Percentiles rank a stretch among this genome's conserved stretches.
Evolutionary conservation across 129 eudicot species (phyloP).

Genomic region (Gnaphalium uliginosum): DNA sequence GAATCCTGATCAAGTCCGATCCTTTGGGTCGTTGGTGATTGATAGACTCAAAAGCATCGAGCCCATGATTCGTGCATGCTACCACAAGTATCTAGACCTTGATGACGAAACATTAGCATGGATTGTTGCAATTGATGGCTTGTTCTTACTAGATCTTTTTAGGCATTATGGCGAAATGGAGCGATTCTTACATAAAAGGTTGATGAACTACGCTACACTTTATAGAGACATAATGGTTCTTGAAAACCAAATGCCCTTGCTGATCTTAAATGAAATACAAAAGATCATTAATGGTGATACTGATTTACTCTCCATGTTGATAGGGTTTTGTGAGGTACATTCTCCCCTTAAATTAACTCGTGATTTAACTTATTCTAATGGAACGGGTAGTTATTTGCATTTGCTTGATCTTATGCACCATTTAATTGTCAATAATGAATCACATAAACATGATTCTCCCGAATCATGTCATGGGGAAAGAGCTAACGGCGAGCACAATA

Average conservation of each 20-base stretch:
- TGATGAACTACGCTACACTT: constrained; percentile 16
- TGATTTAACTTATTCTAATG: background rate
- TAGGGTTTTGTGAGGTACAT: constrained; percentile 35
- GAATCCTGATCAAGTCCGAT: constrained; percentile 1
- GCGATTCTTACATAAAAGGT: constrained; percentile 16
- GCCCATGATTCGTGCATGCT: constrained; percentile 38
- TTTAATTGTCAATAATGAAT: constrained; percentile 28
- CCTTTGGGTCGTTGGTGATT: constrained; percentile 25
- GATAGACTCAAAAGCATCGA: constrained; percentile 26
- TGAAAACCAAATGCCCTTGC: constrained; percentile 48
- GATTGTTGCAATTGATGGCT: constrained; percentile 43
- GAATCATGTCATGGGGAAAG: background rate
- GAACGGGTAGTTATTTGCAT: constrained; percentile 21
- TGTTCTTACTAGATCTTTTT: constrained; percentile 39
- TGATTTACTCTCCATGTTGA: constrained; percentile 26
- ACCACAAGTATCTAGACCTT: constrained; percentile 44
- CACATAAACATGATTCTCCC: background rate
- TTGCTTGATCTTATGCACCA: constrained; percentile 42
- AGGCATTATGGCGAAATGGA: constrained; percentile 13
- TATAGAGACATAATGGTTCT: constrained; percentile 46
- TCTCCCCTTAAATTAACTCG: constrained; percentile 39
- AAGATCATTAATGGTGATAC: constrained; percentile 17
- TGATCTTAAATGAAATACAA: constrained; percentile 34
- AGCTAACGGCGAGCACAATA: background rate
- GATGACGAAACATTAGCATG: constrained; percentile 36